Evolutionary conservation across 805 yeast species (phyloP).

Genomic region (Saccharomycopsis sp.): DNA sequence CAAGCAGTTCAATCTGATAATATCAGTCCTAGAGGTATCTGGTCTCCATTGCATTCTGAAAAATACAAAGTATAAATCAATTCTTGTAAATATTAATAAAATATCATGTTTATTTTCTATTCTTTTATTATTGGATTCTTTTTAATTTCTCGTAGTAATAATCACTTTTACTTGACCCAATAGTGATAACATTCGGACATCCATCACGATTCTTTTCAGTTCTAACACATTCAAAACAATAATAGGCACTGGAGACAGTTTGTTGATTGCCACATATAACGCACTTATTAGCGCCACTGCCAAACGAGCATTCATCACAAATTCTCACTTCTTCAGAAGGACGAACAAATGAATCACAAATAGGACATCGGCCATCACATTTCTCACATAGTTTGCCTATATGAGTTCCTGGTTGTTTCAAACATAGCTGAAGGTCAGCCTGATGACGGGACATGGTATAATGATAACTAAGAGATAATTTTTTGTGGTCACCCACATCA

Average conservation of each 20-base stretch:
- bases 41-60: constrained; percentile 89
- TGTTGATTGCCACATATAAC: constrained; percentile 61
- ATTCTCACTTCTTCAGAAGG: constrained; percentile 61
- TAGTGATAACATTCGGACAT: constrained; percentile 76
- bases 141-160: constrained; percentile 52
- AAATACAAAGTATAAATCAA: constrained; percentile 41
- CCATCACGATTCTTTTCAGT: constrained; percentile 84
- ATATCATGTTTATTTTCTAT: neutral
- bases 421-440: constrained; percentile 73
- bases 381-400: constrained; percentile 69
- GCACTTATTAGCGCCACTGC: constrained; percentile 57
- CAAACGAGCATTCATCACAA: constrained; percentile 83
- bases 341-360: constrained; percentile 79
- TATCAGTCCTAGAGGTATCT: constrained; percentile 85
- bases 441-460: constrained; percentile 78
- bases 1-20: constrained; percentile 78
- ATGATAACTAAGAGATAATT: too few species aligned
- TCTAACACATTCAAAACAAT: constrained; percentile 79
- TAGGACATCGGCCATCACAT: constrained; percentile 90
- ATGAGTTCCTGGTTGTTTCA: constrained; percentile 74
- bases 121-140: constrained; percentile 1
- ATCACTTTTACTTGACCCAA: constrained; percentile 72
- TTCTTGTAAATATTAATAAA: neutral
- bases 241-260: constrained; percentile 57
- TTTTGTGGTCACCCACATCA: constrained; percentile 3